Conservation (phyloP, 116 monocot species). For the Cymodocea nodosa region DNA sequence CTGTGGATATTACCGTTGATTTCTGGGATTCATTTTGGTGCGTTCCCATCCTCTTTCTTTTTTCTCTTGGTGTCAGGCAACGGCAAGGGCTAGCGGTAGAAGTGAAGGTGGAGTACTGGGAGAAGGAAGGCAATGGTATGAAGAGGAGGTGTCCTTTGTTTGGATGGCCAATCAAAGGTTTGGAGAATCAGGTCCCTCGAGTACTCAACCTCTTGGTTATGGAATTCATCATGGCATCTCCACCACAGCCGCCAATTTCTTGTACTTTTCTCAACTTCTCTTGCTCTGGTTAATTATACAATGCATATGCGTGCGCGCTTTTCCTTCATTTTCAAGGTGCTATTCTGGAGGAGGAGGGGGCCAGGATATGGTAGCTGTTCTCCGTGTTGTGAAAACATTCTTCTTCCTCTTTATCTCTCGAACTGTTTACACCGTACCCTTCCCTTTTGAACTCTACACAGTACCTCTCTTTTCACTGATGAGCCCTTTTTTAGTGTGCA, state of each 20-base stretch:
- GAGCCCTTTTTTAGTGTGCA: constrained; percentile 1
- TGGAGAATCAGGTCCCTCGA: constrained; percentile 21
- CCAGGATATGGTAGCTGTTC: neutral
- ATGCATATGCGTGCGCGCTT: too few relatives aligned
- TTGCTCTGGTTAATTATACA: too few relatives aligned
- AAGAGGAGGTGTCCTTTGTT: neutral
- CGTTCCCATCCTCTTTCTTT: neutral
- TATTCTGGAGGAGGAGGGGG: too few relatives aligned
- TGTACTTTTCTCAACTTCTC: constrained; percentile 16
- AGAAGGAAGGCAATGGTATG: neutral
- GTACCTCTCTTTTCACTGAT: constrained; percentile 15
- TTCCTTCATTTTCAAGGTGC: too few relatives aligned
- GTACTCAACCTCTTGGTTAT: constrained; percentile 9
- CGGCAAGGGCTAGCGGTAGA: too few relatives aligned
- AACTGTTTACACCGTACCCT: neutral
- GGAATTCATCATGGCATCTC: constrained; percentile 18
- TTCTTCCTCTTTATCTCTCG: neutral
- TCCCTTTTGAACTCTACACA: too few relatives aligned
- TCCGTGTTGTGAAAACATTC: too few relatives aligned
- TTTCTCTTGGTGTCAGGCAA: neutral
- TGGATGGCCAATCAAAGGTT: constrained; percentile 14
- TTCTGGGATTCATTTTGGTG: too few relatives aligned
- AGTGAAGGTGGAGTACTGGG: neutral
- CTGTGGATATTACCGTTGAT: neutral
- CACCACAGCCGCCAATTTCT: constrained; percentile 22